A percentile compares a stretch with the other conserved stretches of the same genome.
phyloP scores from a whole-genome alignment of 352 stramenopile species.

The Pythium oligandrum region DNA sequence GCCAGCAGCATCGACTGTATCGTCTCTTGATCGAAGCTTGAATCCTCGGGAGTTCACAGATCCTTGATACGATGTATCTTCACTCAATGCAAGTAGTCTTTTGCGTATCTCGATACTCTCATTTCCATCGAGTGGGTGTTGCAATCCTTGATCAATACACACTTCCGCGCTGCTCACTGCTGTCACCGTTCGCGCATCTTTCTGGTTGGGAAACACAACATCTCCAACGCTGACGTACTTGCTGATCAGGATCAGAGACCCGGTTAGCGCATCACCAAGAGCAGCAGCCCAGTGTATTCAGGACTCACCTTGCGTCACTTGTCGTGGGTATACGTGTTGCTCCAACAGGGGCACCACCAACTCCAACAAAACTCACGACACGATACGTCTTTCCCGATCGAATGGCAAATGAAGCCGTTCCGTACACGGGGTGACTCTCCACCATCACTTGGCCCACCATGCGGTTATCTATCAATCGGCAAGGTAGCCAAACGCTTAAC shows the following conservation, averaged over 20 bases:
- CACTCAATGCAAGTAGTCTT: slow-evolving; percentile 33
- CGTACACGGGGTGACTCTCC: slow-evolving; percentile 50
- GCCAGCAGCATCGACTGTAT: slow-evolving; percentile 25
- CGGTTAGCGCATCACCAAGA: slow-evolving; percentile 1
- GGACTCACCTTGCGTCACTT: slow-evolving; percentile 33
- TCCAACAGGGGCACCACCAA: slow-evolving; percentile 27
- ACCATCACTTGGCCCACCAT: slow-evolving; percentile 50
- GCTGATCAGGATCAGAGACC: slow-evolving; percentile 13
- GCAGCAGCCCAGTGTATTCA: background rate
- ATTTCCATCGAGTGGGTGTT: slow-evolving; percentile 30
- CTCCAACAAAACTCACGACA: slow-evolving; percentile 28
- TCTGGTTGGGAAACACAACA: slow-evolving; percentile 43
- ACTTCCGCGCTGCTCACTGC: slow-evolving; percentile 33
- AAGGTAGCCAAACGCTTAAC: background rate
- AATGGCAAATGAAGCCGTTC: slow-evolving; percentile 48
- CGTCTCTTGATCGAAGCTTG: slow-evolving; percentile 40
- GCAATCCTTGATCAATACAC: slow-evolving; percentile 42
- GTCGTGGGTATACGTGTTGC: slow-evolving; percentile 34
- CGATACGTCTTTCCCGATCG: slow-evolving; percentile 43
- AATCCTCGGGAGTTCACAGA: slow-evolving; percentile 44
- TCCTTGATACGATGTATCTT: slow-evolving; percentile 40
- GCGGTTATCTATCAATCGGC: slow-evolving; percentile 39
- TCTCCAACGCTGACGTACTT: slow-evolving; percentile 45
- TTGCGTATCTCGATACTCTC: slow-evolving; percentile 47
- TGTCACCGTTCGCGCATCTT: slow-evolving; percentile 44